Evolutionary conservation across 768 basidiomycete genomes (phyloP).

Genomic region (Epithele typhae): DNA sequence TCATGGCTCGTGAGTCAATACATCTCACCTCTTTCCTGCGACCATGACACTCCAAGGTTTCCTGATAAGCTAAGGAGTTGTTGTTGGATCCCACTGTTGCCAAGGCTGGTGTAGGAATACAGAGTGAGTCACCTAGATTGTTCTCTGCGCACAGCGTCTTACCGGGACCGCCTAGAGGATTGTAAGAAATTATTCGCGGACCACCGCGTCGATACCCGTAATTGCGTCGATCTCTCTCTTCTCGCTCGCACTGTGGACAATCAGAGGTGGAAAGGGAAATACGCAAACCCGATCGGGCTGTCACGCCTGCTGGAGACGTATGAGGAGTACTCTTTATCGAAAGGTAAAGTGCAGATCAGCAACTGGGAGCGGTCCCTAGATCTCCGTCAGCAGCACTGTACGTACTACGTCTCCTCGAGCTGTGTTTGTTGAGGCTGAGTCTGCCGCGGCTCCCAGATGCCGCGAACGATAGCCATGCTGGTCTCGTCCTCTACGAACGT

Average conservation of each 20-base stretch:
- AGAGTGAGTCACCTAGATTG: slow-evolving; percentile 38
- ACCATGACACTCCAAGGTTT: no score
- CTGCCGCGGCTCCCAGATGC: slow-evolving; percentile 52
- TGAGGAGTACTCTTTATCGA: slow-evolving; percentile 44
- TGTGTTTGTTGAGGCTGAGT: slow-evolving; percentile 12
- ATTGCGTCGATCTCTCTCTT: slow-evolving; percentile 64
- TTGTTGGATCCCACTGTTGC: slow-evolving; percentile 48
- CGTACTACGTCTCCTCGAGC: slow-evolving; percentile 25
- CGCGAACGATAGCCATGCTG: slow-evolving; percentile 67
- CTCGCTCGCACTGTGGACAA: slow-evolving; percentile 71
- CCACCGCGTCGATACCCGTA: slow-evolving; percentile 37
- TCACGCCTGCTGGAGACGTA: slow-evolving; percentile 63
- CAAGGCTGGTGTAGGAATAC: slow-evolving; percentile 76
- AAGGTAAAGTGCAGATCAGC: slow-evolving; percentile 58
- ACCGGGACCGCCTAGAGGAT: slow-evolving; percentile 66
- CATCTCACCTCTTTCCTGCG: no score
- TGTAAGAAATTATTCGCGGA: slow-evolving; percentile 57
- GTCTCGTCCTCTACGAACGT: slow-evolving; percentile 45
- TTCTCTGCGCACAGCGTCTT: not conserved
- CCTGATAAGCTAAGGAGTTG: slow-evolving; percentile 40
- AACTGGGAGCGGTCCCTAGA: slow-evolving; percentile 63
- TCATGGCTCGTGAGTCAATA: slow-evolving; percentile 46
- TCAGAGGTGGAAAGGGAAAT: slow-evolving; percentile 67
- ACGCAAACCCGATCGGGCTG: slow-evolving; percentile 55
- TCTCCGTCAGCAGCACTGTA: slow-evolving; percentile 54